Conservation (phyloP, 345 rosid species). For the Brassica juncea region DNA sequence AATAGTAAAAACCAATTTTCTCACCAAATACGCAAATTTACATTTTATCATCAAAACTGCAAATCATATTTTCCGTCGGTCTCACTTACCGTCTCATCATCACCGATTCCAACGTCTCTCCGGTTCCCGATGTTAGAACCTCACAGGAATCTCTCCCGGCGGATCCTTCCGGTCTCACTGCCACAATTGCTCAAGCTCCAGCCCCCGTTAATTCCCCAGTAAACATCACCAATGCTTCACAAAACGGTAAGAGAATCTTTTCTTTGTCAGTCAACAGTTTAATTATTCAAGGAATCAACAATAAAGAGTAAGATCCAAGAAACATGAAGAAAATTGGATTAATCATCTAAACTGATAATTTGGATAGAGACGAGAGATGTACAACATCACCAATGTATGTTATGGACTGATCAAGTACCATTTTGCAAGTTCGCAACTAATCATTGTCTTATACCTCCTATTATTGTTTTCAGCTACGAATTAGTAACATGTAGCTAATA, state of each 20-base stretch:
- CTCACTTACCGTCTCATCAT: conserved; percentile 65
- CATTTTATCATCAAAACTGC: no score
- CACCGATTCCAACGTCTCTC: conserved; percentile 57
- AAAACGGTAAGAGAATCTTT: conserved; percentile 38
- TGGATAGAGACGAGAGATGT: background rate
- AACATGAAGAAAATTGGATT: background rate
- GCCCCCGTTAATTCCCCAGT: conserved; percentile 14
- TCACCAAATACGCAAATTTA: no score
- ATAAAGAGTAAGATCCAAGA: conserved; percentile 6
- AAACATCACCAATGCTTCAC: conserved; percentile 35
- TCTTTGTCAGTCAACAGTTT: background rate
- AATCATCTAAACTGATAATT: background rate
- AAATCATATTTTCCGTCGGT: conserved; percentile 29
- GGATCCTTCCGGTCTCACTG: conserved; percentile 20
- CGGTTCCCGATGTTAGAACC: conserved; percentile 28
- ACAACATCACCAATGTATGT: no score
- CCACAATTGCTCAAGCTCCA: conserved; percentile 32
- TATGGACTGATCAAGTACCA: no score
- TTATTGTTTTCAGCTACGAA: no score
- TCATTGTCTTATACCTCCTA: no score
- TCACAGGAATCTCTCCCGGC: conserved; percentile 31
- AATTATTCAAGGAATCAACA: background rate
- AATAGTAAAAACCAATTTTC: no score
- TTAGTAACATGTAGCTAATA: no score
- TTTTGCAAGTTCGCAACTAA: no score